Base-by-base conservation (phyloP, 164 flowering plant genomes). In the Piper betle region DNA sequence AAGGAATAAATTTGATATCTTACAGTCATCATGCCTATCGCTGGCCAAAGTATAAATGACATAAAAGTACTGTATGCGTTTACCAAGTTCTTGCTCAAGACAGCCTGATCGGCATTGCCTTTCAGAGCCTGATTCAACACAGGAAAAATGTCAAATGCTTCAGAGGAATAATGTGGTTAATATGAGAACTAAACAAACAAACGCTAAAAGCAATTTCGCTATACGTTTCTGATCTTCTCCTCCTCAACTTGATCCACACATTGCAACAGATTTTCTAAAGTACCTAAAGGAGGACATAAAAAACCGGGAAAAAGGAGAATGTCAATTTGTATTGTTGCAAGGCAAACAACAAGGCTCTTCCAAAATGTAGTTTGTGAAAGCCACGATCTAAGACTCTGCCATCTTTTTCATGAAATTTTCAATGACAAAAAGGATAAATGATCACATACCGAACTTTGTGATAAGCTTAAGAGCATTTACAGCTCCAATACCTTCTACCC, bases 11-110 rank as follows among this genome's bases (percentile, higher is more conserved):
- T 46, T 10, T 10, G 10, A 15, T 46, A 15, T 25, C 33, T 25
- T 25, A 25, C 33, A 25, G 33, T 25, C 33, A 25, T 25, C 33
- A 25, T 25, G 33, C 33, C 33, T 25, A 25, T 25, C 33, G 33
- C 33, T 25, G 33, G 33, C 33, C 33, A 25, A 25, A 25, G 33
- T 1, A 25, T 25, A 25, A 1, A 25, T 25, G 33, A 25, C 33
- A 25, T 25, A 25, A 25, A 25, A 25, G 33, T 25, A 25, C 33
- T 25, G 33, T 25, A 25, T 25, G 33, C 33, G 2, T 61, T 71
- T 84, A 85, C 98, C 88, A 92, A 69, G 68, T 83, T 74, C 79
- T 92, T 92, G 91, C 97, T 87, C 60, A 92, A 72, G 41, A 79
- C 6, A 66, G 98, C 97, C 55, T 77, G 81, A 63, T 87, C 96